Evolutionary conservation across 306 rosid genomes (phyloP).

Genomic region (Citrullus mucosospermus): DNA sequence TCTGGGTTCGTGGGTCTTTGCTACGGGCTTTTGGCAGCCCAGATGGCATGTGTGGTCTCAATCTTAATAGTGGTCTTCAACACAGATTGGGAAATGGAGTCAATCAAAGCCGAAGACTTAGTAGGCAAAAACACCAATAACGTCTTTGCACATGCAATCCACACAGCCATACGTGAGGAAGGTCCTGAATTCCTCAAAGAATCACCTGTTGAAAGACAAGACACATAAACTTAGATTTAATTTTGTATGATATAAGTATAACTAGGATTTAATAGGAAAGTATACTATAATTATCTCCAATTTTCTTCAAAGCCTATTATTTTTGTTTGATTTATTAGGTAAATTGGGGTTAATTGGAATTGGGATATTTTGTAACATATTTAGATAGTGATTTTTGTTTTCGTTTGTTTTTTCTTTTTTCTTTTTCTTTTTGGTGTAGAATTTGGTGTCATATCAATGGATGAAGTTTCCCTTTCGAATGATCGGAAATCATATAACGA

Average conservation of each 20-base stretch:
- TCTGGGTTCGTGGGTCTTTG: slow-evolving; percentile 56
- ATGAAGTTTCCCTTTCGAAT: not conserved
- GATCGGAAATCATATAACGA: not conserved
- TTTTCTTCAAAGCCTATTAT: not conserved
- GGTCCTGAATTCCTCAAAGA: slow-evolving; percentile 3
- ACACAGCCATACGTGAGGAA: slow-evolving; percentile 4
- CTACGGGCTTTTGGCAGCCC: slow-evolving; percentile 56
- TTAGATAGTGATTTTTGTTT: not conserved
- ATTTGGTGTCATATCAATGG: slow-evolving; percentile 3
- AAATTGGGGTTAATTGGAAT: not conserved
- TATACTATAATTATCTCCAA: not conserved
- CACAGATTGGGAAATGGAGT: slow-evolving; percentile 61
- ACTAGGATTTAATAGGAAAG: not conserved
- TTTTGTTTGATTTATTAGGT: not conserved
- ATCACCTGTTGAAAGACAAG: slow-evolving; percentile 1
- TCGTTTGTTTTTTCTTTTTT: not conserved
- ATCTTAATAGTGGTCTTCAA: slow-evolving; percentile 32
- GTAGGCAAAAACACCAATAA: slow-evolving; percentile 24
- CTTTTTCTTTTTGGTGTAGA: not conserved
- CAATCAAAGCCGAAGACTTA: slow-evolving; percentile 40
- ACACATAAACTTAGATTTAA: not conserved
- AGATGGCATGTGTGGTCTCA: slow-evolving; percentile 41
- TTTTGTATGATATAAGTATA: not conserved
- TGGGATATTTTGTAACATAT: not conserved
- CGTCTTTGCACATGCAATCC: not conserved